Base-by-base conservation (phyloP, 257 asterid genomes). In the Plantago major region DNA sequence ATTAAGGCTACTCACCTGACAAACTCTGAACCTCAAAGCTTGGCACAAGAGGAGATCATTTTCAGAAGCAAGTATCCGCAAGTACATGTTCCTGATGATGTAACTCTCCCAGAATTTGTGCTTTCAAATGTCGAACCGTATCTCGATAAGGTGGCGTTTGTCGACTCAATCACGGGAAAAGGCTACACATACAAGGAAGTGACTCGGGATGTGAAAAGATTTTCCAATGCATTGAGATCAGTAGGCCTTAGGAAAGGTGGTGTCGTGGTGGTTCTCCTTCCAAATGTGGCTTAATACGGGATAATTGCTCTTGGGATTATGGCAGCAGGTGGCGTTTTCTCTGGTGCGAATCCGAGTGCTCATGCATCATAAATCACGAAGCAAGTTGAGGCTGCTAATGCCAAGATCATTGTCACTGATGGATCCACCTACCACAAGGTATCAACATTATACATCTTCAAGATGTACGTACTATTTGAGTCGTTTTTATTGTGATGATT, bases 321-420 rank as follows among this genome's bases (percentile, higher is more conserved):
- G 99, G 87, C 90, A 1, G 95, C 94, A 7, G 97, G 99, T 1
- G 95, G 97, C 0, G 71, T 92, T 11, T 89, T 86, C 67, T 92
- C 99, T 1, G 95, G 99, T 40, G 93, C 96, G 42, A 92, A 92
- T 71, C 99, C 99, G 0, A 70, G 66, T 10, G 81, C 83, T 14
- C 95, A 82, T 70, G 69, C 77, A 12, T 80, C 91, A 1, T 96
- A 92, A 66, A 81, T 92, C 60, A 78, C 79, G 95, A 89, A 87
- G 67, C 99, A 92, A 74, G 95, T 80, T 4, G 95, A 86, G 77
- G 78, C 76, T 43, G 82, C 98, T n/a, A 97, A 91, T 65, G 95
- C 95, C 3, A 86, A 78, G 81, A 75, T 92, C 19, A 77, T 92
- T 60, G 86, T 92, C 55, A 81, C 97, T 1, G 90, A 89, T 78